Conservation (phyloP, 345 rosid species). For the Gossypium australe region DNA sequence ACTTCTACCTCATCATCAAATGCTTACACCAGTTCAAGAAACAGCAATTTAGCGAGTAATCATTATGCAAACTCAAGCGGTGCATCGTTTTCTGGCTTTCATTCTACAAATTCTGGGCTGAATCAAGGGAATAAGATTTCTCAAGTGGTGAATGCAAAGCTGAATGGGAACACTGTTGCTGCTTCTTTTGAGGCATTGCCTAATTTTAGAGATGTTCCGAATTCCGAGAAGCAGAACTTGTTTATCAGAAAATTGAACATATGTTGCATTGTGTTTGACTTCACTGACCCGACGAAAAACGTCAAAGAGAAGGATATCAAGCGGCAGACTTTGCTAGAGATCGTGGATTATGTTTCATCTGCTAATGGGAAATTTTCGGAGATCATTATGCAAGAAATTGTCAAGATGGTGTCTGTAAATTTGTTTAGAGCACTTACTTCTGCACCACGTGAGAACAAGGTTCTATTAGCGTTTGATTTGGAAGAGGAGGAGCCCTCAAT, state of each 20-base stretch:
- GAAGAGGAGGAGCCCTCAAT: conserved; percentile 78
- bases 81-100: conserved; percentile 17
- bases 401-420: conserved; percentile 63
- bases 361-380: conserved; percentile 63
- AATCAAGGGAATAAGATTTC: conserved; percentile 40
- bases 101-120: conserved; percentile 29
- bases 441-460: conserved; percentile 56
- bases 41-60: conserved; percentile 28
- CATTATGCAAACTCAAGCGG: conserved; percentile 26
- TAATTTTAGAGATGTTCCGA: conserved; percentile 66
- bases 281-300: conserved; percentile 57
- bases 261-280: conserved; percentile 69
- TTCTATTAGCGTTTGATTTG: conserved; percentile 59
- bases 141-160: conserved; percentile 39
- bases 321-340: conserved; percentile 68
- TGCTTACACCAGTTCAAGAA: conserved; percentile 37
- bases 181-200: conserved; percentile 65
- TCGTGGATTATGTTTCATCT: conserved; percentile 67
- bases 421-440: conserved; percentile 64
- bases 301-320: conserved; percentile 72
- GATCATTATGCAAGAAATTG: conserved; percentile 53
- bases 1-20: conserved; percentile 34
- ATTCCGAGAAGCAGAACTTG: conserved; percentile 61
- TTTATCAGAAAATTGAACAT: conserved; percentile 50
- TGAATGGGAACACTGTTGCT: conserved; percentile 39